These are phyloP conservation scores for Durio zibethinus DNA, from an alignment of 345 rosid species.

Conservation along the genomic window DNA sequence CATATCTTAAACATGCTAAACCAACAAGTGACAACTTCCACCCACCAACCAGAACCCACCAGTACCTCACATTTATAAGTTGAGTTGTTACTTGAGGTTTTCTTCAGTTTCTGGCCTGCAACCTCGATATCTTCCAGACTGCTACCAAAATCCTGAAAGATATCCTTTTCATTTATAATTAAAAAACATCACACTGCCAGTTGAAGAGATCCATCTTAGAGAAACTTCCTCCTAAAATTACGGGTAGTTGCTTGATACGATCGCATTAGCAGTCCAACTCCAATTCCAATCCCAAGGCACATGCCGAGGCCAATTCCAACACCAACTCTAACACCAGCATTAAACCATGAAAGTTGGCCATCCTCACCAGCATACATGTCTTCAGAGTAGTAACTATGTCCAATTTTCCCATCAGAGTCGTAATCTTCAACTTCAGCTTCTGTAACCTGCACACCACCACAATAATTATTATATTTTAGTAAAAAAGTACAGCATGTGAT, in stretches of 20 bases:
- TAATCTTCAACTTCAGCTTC: slow-evolving; percentile 50
- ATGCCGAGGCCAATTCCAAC: slow-evolving; percentile 94
- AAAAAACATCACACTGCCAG: background rate
- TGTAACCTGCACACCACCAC: slow-evolving; percentile 38
- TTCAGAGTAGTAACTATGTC: slow-evolving; percentile 42
- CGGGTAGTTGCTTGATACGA: slow-evolving; percentile 94
- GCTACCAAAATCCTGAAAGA: slow-evolving; percentile 25
- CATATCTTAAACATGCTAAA: slow-evolving; percentile 6
- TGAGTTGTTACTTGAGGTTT: background rate
- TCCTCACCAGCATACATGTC: slow-evolving; percentile 76
- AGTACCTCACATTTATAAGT: slow-evolving; percentile 23
- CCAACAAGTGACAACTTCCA: slow-evolving; percentile 24
- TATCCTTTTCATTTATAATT: background rate
- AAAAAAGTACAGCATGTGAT: background rate
- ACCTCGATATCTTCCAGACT: slow-evolving; percentile 25
- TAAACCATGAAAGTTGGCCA: slow-evolving; percentile 89
- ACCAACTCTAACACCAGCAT: slow-evolving; percentile 93
- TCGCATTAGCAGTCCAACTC: slow-evolving; percentile 92
- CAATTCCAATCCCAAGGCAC: slow-evolving; percentile 90
- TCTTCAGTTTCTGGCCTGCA: slow-evolving; percentile 4
- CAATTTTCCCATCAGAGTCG: slow-evolving; percentile 57
- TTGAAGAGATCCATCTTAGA: slow-evolving; percentile 31
- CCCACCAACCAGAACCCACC: slow-evolving; percentile 25
- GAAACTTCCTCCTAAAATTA: slow-evolving; percentile 81
- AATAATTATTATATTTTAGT: background rate